Percentiles rank a stretch among this genome's conserved stretches.
These are phyloP conservation scores for Clonostachys solani DNA, from an alignment of 2,329 filamentous ascomycete genomes.

Conservation along the genomic window DNA sequence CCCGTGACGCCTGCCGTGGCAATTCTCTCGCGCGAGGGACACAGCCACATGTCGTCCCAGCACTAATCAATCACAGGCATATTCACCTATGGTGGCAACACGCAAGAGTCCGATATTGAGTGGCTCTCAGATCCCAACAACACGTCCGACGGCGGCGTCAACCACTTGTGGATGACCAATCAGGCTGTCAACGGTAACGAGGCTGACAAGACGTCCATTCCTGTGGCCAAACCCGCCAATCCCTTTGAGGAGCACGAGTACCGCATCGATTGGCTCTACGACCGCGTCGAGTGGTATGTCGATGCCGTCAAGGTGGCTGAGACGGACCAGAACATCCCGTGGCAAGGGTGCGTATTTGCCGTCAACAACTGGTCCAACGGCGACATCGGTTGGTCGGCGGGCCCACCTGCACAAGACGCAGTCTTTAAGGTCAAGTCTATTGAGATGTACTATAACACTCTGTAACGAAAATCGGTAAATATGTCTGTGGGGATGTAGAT, in stretches of 20 bases:
- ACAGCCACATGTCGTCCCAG: background rate
- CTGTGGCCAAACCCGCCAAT: background rate
- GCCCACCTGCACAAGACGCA: conserved; percentile 16
- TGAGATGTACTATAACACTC: conserved; percentile 21
- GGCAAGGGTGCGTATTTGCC: conserved; percentile 10
- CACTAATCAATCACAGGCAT: conserved; percentile 11
- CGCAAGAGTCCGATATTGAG: conserved; percentile 22
- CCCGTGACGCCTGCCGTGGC: accelerated
- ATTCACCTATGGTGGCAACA: conserved; percentile 18
- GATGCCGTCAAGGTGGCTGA: conserved; percentile 16
- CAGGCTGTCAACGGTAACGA: conserved; percentile 15
- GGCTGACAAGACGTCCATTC: conserved; percentile 12
- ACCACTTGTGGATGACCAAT: conserved; percentile 21
- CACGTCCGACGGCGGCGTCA: conserved; percentile 14
- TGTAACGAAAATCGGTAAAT: too few relatives aligned
- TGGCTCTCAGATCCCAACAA: conserved; percentile 21
- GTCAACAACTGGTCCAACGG: conserved; percentile 24
- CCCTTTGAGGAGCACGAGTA: conserved; percentile 19
- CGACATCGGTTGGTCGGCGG: conserved; percentile 18
- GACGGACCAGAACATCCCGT: conserved; percentile 18
- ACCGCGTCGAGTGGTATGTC: conserved; percentile 14
- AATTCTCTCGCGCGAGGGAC: too few relatives aligned
- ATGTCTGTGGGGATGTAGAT: too few relatives aligned
- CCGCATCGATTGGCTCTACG: conserved; percentile 20
- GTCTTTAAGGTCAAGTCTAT: conserved; percentile 20